These are phyloP conservation scores for Stellera chamaejasme DNA, from an alignment of 345 rosid genomes.

Conservation along the genomic window DNA sequence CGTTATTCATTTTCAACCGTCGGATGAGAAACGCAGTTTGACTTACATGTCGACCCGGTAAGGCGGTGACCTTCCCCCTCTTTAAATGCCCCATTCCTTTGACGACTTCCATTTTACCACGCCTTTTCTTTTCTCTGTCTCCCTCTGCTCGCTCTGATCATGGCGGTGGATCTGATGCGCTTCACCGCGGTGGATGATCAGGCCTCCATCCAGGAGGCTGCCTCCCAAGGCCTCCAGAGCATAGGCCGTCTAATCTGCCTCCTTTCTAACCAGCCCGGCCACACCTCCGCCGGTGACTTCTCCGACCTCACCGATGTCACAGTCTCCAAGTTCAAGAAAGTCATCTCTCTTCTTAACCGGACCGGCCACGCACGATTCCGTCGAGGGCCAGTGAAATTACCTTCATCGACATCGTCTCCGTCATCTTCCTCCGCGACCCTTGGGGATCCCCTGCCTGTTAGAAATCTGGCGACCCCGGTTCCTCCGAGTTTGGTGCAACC, in stretches of 20 bases:
- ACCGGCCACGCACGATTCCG: conserved; percentile 94
- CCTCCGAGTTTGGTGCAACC: conserved; percentile 40
- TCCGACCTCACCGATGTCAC: conserved; percentile 57
- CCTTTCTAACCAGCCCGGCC: conserved; percentile 43
- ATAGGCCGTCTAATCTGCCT: conserved; percentile 72
- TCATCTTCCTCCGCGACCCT: conserved; percentile 11
- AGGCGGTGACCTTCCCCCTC: conserved; percentile 32
- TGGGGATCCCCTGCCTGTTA: conserved; percentile 3
- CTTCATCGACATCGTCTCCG: conserved; percentile 23
- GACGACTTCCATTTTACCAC: neutral
- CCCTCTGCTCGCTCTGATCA: conserved; percentile 10
- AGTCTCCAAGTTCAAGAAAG: conserved; percentile 71
- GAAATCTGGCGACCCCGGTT: conserved; percentile 9
- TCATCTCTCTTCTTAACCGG: conserved; percentile 66
- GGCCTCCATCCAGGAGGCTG: conserved; percentile 76
- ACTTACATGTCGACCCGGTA: conserved; percentile 33
- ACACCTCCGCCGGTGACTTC: conserved; percentile 31
- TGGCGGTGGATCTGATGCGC: conserved; percentile 66
- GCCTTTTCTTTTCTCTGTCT: neutral
- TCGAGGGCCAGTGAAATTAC: conserved; percentile 54
- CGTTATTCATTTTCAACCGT: conserved; percentile 25
- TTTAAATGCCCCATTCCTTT: conserved; percentile 24
- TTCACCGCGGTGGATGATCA: conserved; percentile 63
- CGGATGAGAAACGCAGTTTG: conserved; percentile 28
- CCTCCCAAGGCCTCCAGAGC: conserved; percentile 73